phyloP scores from a whole-genome alignment of 768 basidiomycete genomes.

The Wakefieldia striispora region DNA sequence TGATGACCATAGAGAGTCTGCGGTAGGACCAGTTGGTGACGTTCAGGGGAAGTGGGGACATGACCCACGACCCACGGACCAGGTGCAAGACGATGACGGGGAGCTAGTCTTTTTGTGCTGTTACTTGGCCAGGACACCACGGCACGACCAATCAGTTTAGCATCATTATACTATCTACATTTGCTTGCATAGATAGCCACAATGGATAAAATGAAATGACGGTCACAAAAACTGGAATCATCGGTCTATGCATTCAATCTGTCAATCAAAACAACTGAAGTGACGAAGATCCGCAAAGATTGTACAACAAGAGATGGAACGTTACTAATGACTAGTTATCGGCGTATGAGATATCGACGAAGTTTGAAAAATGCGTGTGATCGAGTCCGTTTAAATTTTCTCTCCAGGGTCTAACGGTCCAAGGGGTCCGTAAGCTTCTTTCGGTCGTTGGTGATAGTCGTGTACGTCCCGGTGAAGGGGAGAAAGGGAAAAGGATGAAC shows the following conservation, averaged over 20 bases:
- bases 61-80: background rate
- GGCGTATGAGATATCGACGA: conserved; percentile 8
- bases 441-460: conserved; percentile 37
- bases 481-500: conserved; percentile 34
- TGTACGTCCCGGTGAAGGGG: conserved; percentile 27
- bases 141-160: conserved; percentile 6
- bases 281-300: background rate
- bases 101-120: conserved; percentile 26
- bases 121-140: conserved; percentile 24
- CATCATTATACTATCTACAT: background rate
- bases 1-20: background rate
- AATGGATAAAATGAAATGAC: too few species aligned
- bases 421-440: conserved; percentile 46
- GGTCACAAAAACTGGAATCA: too few species aligned
- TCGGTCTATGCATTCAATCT: background rate
- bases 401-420: conserved; percentile 62
- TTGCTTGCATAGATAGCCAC: background rate
- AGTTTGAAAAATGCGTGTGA: conserved; percentile 30
- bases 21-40: background rate
- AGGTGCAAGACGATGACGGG: conserved; percentile 11
- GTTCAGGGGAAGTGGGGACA: conserved; percentile 1
- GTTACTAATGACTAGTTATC: conserved; percentile 1
- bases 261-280: conserved; percentile 1
- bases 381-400: conserved; percentile 40
- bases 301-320: conserved; percentile 12